Evolutionary conservation across 106 monocot species (phyloP), one percentile per base, ranked within the genome.

Genomic region (Dendrobium huoshanense): DNA sequence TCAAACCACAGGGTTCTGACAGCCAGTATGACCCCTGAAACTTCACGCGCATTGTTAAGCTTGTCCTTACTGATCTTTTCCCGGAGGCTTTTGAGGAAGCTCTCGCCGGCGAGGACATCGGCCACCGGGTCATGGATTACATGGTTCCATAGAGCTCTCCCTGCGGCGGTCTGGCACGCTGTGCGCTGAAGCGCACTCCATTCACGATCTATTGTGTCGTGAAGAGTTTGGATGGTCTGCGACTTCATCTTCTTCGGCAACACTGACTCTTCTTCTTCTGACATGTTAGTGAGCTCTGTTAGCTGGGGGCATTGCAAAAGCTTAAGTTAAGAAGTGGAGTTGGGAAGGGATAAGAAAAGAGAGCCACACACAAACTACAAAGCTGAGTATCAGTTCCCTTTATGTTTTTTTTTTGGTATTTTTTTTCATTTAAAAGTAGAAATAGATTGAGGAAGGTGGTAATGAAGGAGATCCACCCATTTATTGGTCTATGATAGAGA

Each of bases 151-250:
- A 96, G 84, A 2, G 93, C 93, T 49, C 96, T 82, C 45, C 84
- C 93, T 9, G 96, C 96, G 1, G 96, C 96, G 7, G 93, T 96
- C 88, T 96, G 96, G 83, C 96, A 91, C 10, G 96, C 93, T 3
- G 88, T 88, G 16, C 79, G 80, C 81, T 75, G 87, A 7, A 93
- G 82, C 0, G 77, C 65, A 0, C 83, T 83, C 96, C 96, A 96
- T 75, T 96, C 88, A 7, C 44, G 56, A 45, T 88, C 87, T 13
- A 93, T 90, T 13, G 82, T 58, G 5, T 83, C 84, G 45, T 93
- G 93, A 37, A 96, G 76, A 49, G 88, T 70, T 33, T 78, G 78
- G 4, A 93, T 86, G 0, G 54, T 80, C 65, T 91, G 91, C 0
- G 81, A 81, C 13, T 20, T 76, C 45, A 88, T 78, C 79, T 80